Base-by-base conservation (phyloP, 73 alveolate species). In the Durusdinium trenchii region DNA sequence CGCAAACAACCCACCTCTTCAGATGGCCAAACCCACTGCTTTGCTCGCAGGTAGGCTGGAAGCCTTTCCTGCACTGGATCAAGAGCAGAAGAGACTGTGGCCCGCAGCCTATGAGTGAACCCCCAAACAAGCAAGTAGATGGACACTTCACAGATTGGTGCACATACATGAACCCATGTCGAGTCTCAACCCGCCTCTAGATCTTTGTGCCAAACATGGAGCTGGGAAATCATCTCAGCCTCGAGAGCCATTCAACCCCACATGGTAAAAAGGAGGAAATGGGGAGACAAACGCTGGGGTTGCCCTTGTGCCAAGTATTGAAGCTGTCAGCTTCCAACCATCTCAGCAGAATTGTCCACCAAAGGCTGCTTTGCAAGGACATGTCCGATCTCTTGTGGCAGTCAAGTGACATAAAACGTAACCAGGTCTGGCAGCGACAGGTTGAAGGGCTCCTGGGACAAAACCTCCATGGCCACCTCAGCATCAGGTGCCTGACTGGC, bases 191-290 rank as follows among this genome's bases (percentile, higher is more conserved):
- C 42, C 79, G 87, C 96, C 96, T 90, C 87, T 45, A 90, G 78
- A 45, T 90, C 85, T 38, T 73, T 42, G 86, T 90, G 96, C 96
- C 96, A 90, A 48, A 75, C 71, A 48, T 90, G 87, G 36, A 90
- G 86, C 52, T 47, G 79, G 42, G 96, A 48, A 32, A 90, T 90
- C 96, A 90, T 67, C 61, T 90, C 96, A 16, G 96, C 96, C 96
- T 90, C 28, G 50, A 57, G 26, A 35, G 26, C 12, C 51, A 23
- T n/a, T n/a, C n/a, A n/a, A n/a, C n/a, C n/a, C n/a, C n/a, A n/a
- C n/a, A n/a, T n/a, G n/a, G n/a, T n/a, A n/a, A n/a, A n/a, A n/a
- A n/a, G n/a, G n/a, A n/a, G n/a, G n/a, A n/a, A n/a, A n/a, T n/a
- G n/a, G n/a, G n/a, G n/a, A n/a, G n/a, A n/a, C n/a, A n/a, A n/a